Percentiles rank a stretch among this genome's conserved stretches.
Evolutionary conservation across 768 basidiomycete species (phyloP).

Genomic region (Tylopilus subfusipes): DNA sequence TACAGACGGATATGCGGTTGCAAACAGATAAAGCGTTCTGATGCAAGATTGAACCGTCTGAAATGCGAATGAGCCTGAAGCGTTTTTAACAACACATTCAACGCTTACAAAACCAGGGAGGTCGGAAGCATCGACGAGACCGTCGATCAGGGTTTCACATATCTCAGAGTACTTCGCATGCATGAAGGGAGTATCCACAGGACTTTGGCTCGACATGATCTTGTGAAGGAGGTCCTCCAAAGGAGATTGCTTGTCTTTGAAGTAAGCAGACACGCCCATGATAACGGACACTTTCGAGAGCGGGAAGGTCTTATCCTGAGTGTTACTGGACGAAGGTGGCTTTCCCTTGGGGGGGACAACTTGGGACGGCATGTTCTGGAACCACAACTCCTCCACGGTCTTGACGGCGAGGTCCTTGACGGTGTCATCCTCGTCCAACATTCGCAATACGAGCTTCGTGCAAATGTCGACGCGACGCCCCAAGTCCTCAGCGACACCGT

Average conservation of each 20-base stretch:
- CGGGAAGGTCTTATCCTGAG: conserved; percentile 51
- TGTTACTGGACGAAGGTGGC: conserved; percentile 24
- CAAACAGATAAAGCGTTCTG: conserved; percentile 79
- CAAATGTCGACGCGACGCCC: conserved; percentile 73
- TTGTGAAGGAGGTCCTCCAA: conserved; percentile 83
- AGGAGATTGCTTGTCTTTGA: conserved; percentile 79
- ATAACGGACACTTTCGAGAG: conserved; percentile 73
- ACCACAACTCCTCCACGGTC: conserved; percentile 90
- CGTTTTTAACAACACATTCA: not conserved
- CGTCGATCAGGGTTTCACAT: conserved; percentile 82
- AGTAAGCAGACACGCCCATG: conserved; percentile 79
- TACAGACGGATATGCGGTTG: conserved; percentile 77
- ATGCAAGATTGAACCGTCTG: conserved; percentile 84
- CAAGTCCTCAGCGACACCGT: conserved; percentile 58
- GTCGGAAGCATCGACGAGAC: conserved; percentile 82
- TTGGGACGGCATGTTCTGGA: conserved; percentile 41
- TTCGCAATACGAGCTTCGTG: conserved; percentile 73
- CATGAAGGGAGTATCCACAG: conserved; percentile 46
- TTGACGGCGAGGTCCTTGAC: conserved; percentile 93
- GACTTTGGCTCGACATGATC: conserved; percentile 73
- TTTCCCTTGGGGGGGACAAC: conserved; percentile 38
- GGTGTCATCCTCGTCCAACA: conserved; percentile 90
- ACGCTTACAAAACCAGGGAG: conserved; percentile 69
- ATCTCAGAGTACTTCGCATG: conserved; percentile 75
- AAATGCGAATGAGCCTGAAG: not conserved